These are phyloP conservation scores for Pythium aphanidermatum DNA, from an alignment of 352 stramenopile species.

Conservation along the genomic window DNA sequence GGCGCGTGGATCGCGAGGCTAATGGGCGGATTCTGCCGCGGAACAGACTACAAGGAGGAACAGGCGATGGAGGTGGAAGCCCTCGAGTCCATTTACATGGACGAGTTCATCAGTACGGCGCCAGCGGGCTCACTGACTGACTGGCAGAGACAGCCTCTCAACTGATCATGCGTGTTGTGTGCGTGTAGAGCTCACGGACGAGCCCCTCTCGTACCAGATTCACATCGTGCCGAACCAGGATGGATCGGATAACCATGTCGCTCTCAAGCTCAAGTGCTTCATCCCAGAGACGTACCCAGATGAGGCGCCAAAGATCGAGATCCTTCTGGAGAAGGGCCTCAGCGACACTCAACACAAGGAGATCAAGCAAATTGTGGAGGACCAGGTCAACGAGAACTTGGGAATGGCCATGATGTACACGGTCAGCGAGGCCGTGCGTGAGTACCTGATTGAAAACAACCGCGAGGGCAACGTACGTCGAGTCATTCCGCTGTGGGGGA, in stretches of 20 bases:
- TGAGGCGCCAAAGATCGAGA: conserved; percentile 58
- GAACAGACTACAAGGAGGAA: conserved; percentile 83
- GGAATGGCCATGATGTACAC: conserved; percentile 88
- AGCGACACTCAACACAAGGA: conserved; percentile 77
- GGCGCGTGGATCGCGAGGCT: not conserved
- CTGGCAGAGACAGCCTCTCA: no score
- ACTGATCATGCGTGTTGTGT: not conserved
- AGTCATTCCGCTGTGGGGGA: no score
- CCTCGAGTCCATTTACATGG: conserved; percentile 87
- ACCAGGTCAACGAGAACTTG: conserved; percentile 74
- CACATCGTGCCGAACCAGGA: conserved; percentile 83
- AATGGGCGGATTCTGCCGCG: no score
- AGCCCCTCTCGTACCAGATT: conserved; percentile 67
- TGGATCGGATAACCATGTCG: conserved; percentile 78
- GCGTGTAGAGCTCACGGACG: conserved; percentile 63
- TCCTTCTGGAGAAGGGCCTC: conserved; percentile 73
- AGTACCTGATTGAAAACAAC: conserved; percentile 88
- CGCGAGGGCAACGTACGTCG: conserved; percentile 66
- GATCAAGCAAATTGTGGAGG: conserved; percentile 49
- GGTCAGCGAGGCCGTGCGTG: conserved; percentile 70
- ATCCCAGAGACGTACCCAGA: conserved; percentile 82
- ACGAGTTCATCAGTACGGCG: conserved; percentile 80
- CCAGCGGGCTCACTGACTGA: not conserved
- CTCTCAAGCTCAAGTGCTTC: conserved; percentile 60
- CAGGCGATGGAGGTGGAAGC: conserved; percentile 87